Conservation (phyloP, 2,329 filamentous ascomycete species). For the Claviceps sp. region DNA sequence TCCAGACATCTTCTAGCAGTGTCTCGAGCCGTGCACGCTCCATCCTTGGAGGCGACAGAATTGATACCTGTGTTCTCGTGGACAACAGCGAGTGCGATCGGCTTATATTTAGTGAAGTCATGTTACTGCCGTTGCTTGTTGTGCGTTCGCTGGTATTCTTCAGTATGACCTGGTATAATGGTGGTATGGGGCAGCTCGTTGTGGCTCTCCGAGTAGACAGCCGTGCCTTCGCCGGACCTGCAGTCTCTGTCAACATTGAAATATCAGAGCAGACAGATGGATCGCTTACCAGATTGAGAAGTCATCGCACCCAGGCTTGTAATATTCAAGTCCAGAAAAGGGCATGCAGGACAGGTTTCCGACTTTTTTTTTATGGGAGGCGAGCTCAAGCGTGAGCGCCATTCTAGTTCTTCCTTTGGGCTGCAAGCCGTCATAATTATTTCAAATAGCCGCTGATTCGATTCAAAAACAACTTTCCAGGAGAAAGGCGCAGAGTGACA, state of each 20-base stretch:
- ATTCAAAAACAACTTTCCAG: slow-evolving; percentile 84
- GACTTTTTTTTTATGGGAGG: slow-evolving; percentile 35
- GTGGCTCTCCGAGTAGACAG: slow-evolving; percentile 70
- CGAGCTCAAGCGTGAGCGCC: slow-evolving; percentile 55
- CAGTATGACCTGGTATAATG: slow-evolving; percentile 65
- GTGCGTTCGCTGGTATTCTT: slow-evolving; percentile 68
- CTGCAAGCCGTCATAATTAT: slow-evolving; percentile 80
- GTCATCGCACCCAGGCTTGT: slow-evolving; percentile 64
- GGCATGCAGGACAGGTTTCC: slow-evolving; percentile 37
- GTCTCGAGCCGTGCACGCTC: slow-evolving; percentile 69
- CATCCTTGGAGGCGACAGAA: slow-evolving; percentile 58
- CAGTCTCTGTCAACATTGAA: neutral
- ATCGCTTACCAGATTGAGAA: slow-evolving; percentile 48
- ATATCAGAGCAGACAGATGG: neutral
- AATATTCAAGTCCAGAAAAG: slow-evolving; percentile 55
- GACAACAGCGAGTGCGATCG: slow-evolving; percentile 70
- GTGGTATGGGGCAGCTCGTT: slow-evolving; percentile 55
- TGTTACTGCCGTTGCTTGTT: slow-evolving; percentile 30
- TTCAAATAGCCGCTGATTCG: slow-evolving; percentile 64
- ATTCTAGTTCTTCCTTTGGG: slow-evolving; percentile 62
- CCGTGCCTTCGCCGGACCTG: slow-evolving; percentile 49
- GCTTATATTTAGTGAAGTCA: slow-evolving; percentile 43
- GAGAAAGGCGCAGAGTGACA: slow-evolving; percentile 77
- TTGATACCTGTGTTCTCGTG: slow-evolving; percentile 50
- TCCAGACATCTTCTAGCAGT: slow-evolving; percentile 69